Percentiles rank a stretch among this genome's conserved stretches.
phyloP scores from a whole-genome alignment of 805 yeast species.

The Saturnispora besseyi region DNA sequence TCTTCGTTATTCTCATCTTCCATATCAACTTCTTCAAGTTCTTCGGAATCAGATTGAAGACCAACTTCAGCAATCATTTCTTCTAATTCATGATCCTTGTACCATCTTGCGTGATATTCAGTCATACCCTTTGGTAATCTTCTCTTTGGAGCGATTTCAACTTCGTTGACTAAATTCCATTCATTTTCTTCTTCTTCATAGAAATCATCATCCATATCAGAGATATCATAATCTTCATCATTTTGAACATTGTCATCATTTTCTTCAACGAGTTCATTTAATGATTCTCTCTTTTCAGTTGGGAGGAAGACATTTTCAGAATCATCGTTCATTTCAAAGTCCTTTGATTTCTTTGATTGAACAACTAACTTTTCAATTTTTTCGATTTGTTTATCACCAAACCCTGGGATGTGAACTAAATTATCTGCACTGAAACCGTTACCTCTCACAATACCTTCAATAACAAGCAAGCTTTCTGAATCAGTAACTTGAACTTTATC shows the following conservation, averaged over 20 bases:
- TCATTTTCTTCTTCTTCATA: slow-evolving; percentile 18
- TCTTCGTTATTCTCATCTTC: slow-evolving; percentile 11
- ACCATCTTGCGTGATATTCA: slow-evolving; percentile 71
- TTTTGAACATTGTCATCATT: slow-evolving; percentile 27
- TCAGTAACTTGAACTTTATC: slow-evolving; percentile 22
- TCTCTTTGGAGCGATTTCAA: slow-evolving; percentile 18
- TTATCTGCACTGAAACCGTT: slow-evolving; percentile 70
- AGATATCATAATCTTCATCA: slow-evolving; percentile 30
- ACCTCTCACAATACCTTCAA: slow-evolving; percentile 86
- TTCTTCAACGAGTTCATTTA: slow-evolving; percentile 32
- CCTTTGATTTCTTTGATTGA: slow-evolving; percentile 15
- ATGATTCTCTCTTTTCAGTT: slow-evolving; percentile 27
- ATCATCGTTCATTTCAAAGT: slow-evolving; percentile 34
- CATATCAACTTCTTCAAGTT: slow-evolving; percentile 35
- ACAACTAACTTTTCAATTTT: slow-evolving; percentile 44
- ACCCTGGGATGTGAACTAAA: slow-evolving; percentile 77
- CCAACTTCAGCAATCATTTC: slow-evolving; percentile 33
- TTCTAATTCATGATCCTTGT: slow-evolving; percentile 49
- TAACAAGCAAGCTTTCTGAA: slow-evolving; percentile 36
- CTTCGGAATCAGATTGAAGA: slow-evolving; percentile 26
- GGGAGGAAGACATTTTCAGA: slow-evolving; percentile 46
- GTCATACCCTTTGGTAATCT: slow-evolving; percentile 64
- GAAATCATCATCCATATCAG: slow-evolving; percentile 20
- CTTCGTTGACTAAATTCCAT: slow-evolving; percentile 15
- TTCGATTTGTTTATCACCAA: slow-evolving; percentile 79